phyloP scores from a whole-genome alignment of 768 basidiomycete species.

The Collybia nuda region DNA sequence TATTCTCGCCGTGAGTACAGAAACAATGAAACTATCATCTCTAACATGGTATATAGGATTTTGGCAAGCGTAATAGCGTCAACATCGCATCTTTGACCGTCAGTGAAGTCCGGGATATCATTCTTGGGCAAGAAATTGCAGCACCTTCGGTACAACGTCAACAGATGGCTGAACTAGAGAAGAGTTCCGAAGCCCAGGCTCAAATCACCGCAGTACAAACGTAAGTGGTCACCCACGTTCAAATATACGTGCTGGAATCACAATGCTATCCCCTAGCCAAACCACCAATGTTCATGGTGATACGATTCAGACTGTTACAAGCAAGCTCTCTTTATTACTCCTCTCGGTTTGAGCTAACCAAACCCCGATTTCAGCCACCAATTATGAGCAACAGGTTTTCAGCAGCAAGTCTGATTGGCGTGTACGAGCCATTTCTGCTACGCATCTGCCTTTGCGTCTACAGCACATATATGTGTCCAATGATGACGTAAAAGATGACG shows the following conservation, averaged over 20 bases:
- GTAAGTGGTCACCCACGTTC: constrained; percentile 28
- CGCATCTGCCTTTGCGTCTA: constrained; percentile 91
- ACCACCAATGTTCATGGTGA: constrained; percentile 98
- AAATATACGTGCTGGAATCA: too few relatives aligned
- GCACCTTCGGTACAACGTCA: constrained; percentile 95
- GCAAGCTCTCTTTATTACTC: constrained; percentile 31
- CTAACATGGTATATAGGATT: constrained; percentile 57
- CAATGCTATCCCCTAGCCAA: constrained; percentile 43
- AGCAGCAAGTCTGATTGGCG: constrained; percentile 99
- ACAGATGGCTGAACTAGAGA: constrained; percentile 99
- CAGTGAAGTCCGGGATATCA: constrained; percentile 97
- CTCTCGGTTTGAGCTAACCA: background rate
- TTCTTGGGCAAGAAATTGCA: constrained; percentile 97
- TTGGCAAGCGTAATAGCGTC: constrained; percentile 98
- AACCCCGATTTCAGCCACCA: constrained; percentile 60
- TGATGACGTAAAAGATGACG: constrained; percentile 98
- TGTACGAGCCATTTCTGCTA: constrained; percentile 95
- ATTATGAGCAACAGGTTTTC: constrained; percentile 98
- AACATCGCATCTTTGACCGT: constrained; percentile 97
- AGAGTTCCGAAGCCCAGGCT: constrained; percentile 89
- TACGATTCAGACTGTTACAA: constrained; percentile 92
- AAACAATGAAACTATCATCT: background rate
- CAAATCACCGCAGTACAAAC: constrained; percentile 98
- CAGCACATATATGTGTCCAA: constrained; percentile 99
- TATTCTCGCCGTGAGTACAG: constrained; percentile 70